A percentile compares a stretch with the other conserved stretches of the same genome.
phyloP scores from a whole-genome alignment of 257 asterid genomes.

The Ajuga chamaepitys region DNA sequence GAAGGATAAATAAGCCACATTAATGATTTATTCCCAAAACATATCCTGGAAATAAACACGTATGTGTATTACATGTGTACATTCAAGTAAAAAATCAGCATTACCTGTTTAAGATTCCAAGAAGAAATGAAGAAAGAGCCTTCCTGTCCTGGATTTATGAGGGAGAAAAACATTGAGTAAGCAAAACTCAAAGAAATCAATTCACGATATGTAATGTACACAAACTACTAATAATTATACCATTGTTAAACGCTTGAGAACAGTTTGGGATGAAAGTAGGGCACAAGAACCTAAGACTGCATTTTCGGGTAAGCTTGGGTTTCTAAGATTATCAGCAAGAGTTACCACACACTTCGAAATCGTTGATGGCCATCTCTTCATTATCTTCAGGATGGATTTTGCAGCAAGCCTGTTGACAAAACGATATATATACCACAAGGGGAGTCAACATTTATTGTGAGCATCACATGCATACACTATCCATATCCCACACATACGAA shows the following conservation, averaged over 20 bases:
- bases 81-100: background rate
- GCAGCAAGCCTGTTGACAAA: constrained; percentile 70
- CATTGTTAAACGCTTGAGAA: constrained; percentile 85
- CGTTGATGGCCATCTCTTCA: constrained; percentile 97
- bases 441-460: background rate
- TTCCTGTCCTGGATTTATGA: constrained; percentile 60
- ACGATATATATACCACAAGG: constrained; percentile 8
- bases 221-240: constrained; percentile 29
- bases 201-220: constrained; percentile 4
- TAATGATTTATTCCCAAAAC: constrained; percentile 10
- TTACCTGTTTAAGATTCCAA: constrained; percentile 88
- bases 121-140: constrained; percentile 86
- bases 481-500: background rate
- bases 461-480: background rate
- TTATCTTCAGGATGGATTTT: constrained; percentile 71
- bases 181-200: constrained; percentile 14
- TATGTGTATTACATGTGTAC: background rate
- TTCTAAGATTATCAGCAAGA: constrained; percentile 62
- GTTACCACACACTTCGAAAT: constrained; percentile 69
- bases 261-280: constrained; percentile 81
- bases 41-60: background rate
- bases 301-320: constrained; percentile 69
- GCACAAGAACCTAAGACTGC: constrained; percentile 96
- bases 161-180: constrained; percentile 21
- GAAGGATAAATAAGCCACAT: constrained; percentile 14